Conservation (phyloP, 2,329 filamentous ascomycete genomes). For the Fusarium sp. region DNA sequence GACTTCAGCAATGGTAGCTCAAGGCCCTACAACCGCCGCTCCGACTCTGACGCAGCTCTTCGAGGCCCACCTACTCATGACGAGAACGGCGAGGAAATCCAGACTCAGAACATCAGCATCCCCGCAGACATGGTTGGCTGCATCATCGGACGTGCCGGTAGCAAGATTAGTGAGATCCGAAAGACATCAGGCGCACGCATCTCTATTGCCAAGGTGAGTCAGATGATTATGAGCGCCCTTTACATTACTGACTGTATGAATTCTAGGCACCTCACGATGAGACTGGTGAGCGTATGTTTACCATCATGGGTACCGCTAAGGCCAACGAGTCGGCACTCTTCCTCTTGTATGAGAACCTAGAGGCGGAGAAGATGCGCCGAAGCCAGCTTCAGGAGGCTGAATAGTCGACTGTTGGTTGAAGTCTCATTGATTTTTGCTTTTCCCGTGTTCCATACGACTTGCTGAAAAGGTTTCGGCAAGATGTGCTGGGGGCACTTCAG, state of each 20-base stretch:
- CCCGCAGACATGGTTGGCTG: slow-evolving; percentile 99
- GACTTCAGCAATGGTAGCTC: slow-evolving; percentile 88
- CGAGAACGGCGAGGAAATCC: slow-evolving; percentile 96
- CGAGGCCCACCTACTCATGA: slow-evolving; percentile 89
- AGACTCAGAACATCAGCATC: slow-evolving; percentile 99
- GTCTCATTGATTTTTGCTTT: slow-evolving; percentile 48
- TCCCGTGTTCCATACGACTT: slow-evolving; percentile 47
- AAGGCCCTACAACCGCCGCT: slow-evolving; percentile 80
- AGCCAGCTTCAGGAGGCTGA: slow-evolving; percentile 76
- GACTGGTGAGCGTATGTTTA: slow-evolving; percentile 99
- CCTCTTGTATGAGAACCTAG: slow-evolving; percentile 97
- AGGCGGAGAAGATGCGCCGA: slow-evolving; percentile 98
- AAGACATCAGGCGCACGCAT: slow-evolving; percentile 97
- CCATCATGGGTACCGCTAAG: slow-evolving; percentile 94
- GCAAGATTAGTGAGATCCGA: slow-evolving; percentile 98
- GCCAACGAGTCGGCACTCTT: slow-evolving; percentile 97
- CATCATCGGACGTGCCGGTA: slow-evolving; percentile 94
- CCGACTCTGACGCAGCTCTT: slow-evolving; percentile 82
- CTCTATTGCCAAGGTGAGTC: slow-evolving; percentile 87
- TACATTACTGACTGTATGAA: slow-evolving; percentile 10
- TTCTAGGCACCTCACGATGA: slow-evolving; percentile 90
- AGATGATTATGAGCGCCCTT: neutral
- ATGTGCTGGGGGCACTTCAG: slow-evolving; percentile 64
- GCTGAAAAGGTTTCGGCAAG: slow-evolving; percentile 61
- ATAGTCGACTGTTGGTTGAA: slow-evolving; percentile 52